Evolutionary conservation across 164 flowering plant species (phyloP), one percentile per base, ranked within the genome.

Genomic region (Houttuynia cordata): DNA sequence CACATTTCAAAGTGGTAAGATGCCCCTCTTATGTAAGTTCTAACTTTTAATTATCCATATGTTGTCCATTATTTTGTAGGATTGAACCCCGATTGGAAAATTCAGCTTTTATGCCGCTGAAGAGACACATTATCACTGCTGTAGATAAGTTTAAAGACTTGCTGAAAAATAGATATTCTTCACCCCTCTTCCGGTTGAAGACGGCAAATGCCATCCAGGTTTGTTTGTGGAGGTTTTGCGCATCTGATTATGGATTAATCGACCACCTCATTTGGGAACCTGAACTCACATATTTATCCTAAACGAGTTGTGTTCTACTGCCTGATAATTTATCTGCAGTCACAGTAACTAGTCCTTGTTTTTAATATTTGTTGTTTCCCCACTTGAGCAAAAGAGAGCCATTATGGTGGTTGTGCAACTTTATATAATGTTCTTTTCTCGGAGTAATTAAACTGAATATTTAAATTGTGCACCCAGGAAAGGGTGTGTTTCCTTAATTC

Each of bases 181-280:
- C 98, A 59, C 88, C 90, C 17, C 94, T 93, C 64, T 86, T 93
- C 68, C 87, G 94, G 24, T 74, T 93, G 76, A 74, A 68, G 66
- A 78, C 90, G 23, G 87, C 82, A 67, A 80, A 81, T 68, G 79
- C 75, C 12, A 81, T 93, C 63, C 91, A 87, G 87, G 98, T 93
- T 25, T 41, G 53, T 53, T 17, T 56, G 25, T 22, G 30, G 49
- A 17, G 14, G 14, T 45, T 45, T 1, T 17, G 1, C 13, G 17
- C 12, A 12, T 2, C 49, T 45, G 14, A 10, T 45, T 45, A 8
- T 41, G 49, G 9, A 12, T 10, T 14, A 14, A 42, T 42, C 17
- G 1, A 42, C 1, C 49, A 10, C 1, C 17, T 5, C 17, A 42
- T 40, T 40, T 30, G 37, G 37, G 6, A 30, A 30, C 37, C 37